These are phyloP conservation scores for Phlegmacium glaucopus DNA, from an alignment of 768 basidiomycete genomes.

Conservation along the genomic window DNA sequence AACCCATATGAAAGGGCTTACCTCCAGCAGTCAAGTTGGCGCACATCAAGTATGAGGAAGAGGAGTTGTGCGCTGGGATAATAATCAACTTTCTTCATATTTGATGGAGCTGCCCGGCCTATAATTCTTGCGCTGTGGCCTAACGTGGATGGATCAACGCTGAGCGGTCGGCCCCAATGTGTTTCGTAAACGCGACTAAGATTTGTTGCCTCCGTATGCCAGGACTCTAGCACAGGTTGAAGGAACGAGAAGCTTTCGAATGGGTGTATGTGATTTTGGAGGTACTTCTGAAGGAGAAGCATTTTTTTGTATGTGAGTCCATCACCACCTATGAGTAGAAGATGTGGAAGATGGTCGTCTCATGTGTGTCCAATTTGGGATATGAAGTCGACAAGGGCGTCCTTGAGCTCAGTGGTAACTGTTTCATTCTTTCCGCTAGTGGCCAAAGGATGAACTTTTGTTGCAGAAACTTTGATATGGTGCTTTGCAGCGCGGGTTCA, in stretches of 20 bases:
- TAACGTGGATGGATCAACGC: background rate
- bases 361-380: background rate
- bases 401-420: background rate
- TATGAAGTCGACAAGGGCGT: background rate
- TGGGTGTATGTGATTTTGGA: background rate
- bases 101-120: background rate
- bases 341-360: background rate
- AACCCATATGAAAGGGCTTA: background rate
- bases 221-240: background rate
- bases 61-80: background rate
- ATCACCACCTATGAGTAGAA: background rate
- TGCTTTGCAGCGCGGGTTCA: background rate
- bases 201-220: background rate
- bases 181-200: background rate
- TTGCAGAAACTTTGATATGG: background rate
- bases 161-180: background rate
- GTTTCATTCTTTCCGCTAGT: background rate
- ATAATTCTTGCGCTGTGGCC: background rate
- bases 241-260: background rate
- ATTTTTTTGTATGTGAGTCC: background rate
- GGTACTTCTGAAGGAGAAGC: background rate
- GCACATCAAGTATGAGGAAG: background rate
- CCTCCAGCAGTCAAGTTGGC: background rate
- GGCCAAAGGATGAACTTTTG: background rate
- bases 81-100: background rate